Evolutionary conservation across 148 eudicot species (phyloP).

Genomic region (Suaeda aralocaspica): DNA sequence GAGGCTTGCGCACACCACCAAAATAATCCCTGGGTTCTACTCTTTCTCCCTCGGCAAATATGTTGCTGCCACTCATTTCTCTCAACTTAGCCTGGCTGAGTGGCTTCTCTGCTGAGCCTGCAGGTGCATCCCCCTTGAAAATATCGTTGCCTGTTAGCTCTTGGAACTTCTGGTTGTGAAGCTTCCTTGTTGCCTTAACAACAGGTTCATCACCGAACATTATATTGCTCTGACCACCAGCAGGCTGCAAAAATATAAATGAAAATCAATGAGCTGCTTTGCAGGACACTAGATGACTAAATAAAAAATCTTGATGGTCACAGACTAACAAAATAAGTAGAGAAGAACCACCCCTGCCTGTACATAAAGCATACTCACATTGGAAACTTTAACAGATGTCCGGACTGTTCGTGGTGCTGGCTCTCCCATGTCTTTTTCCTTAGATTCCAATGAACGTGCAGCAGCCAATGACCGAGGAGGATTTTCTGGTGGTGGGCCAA

Average conservation of each 20-base stretch:
- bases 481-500: conserved; percentile 80
- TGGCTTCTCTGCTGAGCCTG: conserved; percentile 73
- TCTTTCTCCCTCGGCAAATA: conserved; percentile 73
- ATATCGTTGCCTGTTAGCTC: conserved; percentile 87
- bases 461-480: conserved; percentile 72
- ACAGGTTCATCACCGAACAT: conserved; percentile 71
- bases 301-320: not conserved
- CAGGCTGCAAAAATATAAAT: conserved; percentile 47
- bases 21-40: conserved; percentile 65
- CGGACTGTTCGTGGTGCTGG: conserved; percentile 73
- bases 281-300: not conserved
- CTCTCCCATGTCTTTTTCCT: conserved; percentile 62
- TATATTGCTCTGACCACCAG: conserved; percentile 91
- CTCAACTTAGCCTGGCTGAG: conserved; percentile 79
- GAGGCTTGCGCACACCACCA: conserved; percentile 88
- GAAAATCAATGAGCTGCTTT: not conserved
- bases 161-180: conserved; percentile 79
- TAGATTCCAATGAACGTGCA: conserved; percentile 56
- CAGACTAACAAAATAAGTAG: not conserved
- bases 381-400: conserved; percentile 91
- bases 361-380: conserved; percentile 44
- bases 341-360: not conserved
- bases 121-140: conserved; percentile 77
- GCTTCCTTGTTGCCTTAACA: conserved; percentile 59
- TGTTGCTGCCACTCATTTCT: conserved; percentile 86